phyloP scores from a whole-genome alignment of 371 early-diverging fungal genomes.

The Smittium mucronatum region DNA sequence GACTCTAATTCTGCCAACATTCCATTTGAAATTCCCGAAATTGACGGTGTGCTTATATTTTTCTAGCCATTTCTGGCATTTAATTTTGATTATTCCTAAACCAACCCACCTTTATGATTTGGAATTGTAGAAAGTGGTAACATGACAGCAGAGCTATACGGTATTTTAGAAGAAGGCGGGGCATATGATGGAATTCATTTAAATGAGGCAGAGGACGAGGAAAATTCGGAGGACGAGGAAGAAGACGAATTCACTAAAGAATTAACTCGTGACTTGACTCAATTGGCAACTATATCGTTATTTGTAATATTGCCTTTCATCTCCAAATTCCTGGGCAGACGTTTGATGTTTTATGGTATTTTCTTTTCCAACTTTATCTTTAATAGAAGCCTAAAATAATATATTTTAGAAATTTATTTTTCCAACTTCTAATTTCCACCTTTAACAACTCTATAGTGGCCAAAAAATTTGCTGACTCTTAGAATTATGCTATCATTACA shows the following conservation, averaged over 20 bases:
- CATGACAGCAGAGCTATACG: no score
- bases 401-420: not conserved
- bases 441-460: not conserved
- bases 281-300: not conserved
- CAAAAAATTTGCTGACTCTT: not conserved
- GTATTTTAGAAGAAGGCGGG: no score
- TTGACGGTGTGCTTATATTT: no score
- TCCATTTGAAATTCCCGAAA: no score
- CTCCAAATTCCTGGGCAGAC: not conserved
- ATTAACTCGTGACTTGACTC: not conserved
- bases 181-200: no score
- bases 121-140: no score
- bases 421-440: not conserved
- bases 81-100: no score
- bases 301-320: slow-evolving; percentile 2
- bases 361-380: not conserved
- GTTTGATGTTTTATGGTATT: not conserved
- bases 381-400: no score
- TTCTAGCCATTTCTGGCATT: no score
- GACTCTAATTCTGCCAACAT: no score
- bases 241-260: not conserved
- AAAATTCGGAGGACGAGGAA: not conserved
- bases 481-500: not conserved
- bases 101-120: no score
- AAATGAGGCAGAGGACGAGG: not conserved